Evolutionary conservation across 441 rosid species (phyloP).

Genomic region (Flueggea neowawraea): DNA sequence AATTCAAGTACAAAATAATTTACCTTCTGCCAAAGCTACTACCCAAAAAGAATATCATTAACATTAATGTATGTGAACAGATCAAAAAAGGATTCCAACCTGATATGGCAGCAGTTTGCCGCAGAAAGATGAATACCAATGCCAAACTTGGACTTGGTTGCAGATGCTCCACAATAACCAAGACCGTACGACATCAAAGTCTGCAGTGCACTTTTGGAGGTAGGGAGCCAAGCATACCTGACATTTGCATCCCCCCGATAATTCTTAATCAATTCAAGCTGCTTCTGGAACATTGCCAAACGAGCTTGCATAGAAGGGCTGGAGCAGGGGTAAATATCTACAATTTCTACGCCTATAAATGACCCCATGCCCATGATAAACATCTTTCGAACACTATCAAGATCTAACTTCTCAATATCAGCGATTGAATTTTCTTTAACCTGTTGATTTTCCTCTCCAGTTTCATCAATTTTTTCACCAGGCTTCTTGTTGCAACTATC

Average conservation of each 20-base stretch:
- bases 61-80: background rate
- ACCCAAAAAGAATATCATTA: background rate
- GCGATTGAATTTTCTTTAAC: slow-evolving; percentile 7
- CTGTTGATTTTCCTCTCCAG: slow-evolving; percentile 26
- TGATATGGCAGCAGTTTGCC: slow-evolving; percentile 45
- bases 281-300: slow-evolving; percentile 71
- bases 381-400: slow-evolving; percentile 41
- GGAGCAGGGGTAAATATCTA: slow-evolving; percentile 46
- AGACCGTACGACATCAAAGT: slow-evolving; percentile 52
- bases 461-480: slow-evolving; percentile 41
- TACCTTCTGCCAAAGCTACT: no score
- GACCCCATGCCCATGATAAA: slow-evolving; percentile 52
- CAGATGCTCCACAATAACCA: slow-evolving; percentile 58
- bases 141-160: slow-evolving; percentile 56
- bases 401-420: slow-evolving; percentile 31
- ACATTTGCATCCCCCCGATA: slow-evolving; percentile 84
- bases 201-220: slow-evolving; percentile 46
- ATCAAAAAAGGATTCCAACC: slow-evolving; percentile 36
- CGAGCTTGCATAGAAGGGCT: slow-evolving; percentile 46
- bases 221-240: slow-evolving; percentile 88
- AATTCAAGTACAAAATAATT: no score
- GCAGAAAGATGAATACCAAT: slow-evolving; percentile 83
- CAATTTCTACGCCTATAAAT: slow-evolving; percentile 34
- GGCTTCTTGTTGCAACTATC: slow-evolving; percentile 42
- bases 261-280: slow-evolving; percentile 59